Percentiles rank a stretch among this genome's conserved stretches.
phyloP scores from a whole-genome alignment of 805 yeast genomes.

The Yarrowia sp. region DNA sequence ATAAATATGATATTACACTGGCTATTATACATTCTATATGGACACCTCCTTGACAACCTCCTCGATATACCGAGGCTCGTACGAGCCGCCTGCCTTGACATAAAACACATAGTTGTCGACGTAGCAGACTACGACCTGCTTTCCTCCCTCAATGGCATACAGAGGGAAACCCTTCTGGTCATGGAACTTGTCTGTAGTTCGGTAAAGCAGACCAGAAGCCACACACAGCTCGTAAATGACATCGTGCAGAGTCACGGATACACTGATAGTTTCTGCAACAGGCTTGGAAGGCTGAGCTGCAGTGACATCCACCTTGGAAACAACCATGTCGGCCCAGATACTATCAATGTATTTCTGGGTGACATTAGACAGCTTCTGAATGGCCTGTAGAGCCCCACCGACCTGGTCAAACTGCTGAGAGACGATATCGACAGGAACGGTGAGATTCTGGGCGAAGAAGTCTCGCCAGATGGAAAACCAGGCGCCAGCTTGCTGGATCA shows the following conservation, averaged over 20 bases:
- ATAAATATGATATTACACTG: background rate
- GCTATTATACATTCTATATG: background rate
- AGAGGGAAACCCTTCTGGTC: background rate
- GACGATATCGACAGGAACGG: background rate
- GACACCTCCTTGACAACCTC: constrained; percentile 12
- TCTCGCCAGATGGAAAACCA: constrained; percentile 41
- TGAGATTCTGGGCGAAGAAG: constrained; percentile 33
- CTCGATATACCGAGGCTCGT: constrained; percentile 13
- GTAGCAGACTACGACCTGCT: constrained; percentile 45
- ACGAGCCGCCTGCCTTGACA: constrained; percentile 37
- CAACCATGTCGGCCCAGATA: background rate
- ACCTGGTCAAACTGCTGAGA: background rate
- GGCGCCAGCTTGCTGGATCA: background rate
- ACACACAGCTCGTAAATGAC: constrained; percentile 63
- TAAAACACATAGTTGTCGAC: constrained; percentile 67
- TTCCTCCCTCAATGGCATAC: constrained; percentile 34
- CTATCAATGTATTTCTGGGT: background rate
- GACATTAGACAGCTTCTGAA: background rate
- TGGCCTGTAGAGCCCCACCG: background rate
- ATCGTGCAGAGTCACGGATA: constrained; percentile 52
- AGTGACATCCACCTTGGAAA: background rate
- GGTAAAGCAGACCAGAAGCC: background rate
- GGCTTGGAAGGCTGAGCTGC: background rate
- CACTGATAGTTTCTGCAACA: background rate
- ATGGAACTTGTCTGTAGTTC: constrained; percentile 3